phyloP scores from a whole-genome alignment of 345 rosid species.

The Diplotaxis tenuifolia region DNA sequence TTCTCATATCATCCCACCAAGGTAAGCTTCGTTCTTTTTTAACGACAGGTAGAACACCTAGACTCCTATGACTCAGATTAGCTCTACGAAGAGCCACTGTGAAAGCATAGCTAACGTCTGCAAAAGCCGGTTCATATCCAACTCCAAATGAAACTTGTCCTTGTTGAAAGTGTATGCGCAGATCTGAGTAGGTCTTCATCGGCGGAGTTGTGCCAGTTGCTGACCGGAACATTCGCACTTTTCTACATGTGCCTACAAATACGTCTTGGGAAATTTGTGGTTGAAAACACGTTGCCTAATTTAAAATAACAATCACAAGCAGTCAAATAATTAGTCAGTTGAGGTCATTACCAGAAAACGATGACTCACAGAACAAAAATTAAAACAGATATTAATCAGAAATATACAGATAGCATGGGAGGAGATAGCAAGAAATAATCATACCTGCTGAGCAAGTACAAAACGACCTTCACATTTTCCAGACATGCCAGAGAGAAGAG shows the following conservation, averaged over 20 bases:
- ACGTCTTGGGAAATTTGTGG: slow-evolving; percentile 89
- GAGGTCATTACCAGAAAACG: slow-evolving; percentile 17
- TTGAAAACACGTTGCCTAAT: slow-evolving; percentile 91
- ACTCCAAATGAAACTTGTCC: slow-evolving; percentile 86
- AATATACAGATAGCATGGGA: slow-evolving; percentile 4
- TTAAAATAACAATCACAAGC: slow-evolving; percentile 35
- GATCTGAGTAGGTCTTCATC: slow-evolving; percentile 76
- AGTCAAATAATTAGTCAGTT: slow-evolving; percentile 3
- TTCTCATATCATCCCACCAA: slow-evolving; percentile 99
- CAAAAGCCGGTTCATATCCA: slow-evolving; percentile 91
- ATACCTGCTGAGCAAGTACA: slow-evolving; percentile 95
- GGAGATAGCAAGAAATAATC: slow-evolving; percentile 5
- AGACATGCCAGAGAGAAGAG: slow-evolving; percentile 72
- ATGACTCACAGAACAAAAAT: background rate
- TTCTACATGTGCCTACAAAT: slow-evolving; percentile 94
- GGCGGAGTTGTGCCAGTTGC: slow-evolving; percentile 97
- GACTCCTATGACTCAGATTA: slow-evolving; percentile 70
- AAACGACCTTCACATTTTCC: slow-evolving; percentile 88
- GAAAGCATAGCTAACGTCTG: slow-evolving; percentile 94
- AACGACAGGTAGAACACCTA: slow-evolving; percentile 48
- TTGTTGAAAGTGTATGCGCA: slow-evolving; percentile 76
- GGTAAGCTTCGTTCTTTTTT: slow-evolving; percentile 94
- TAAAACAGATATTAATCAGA: background rate
- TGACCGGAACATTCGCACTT: slow-evolving; percentile 86
- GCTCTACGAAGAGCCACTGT: slow-evolving; percentile 98